Percentiles rank a stretch among this genome's conserved stretches.
These are phyloP conservation scores for Pseudogymnoascus sp. DNA, from an alignment of 2,329 filamentous ascomycete species.

Conservation along the genomic window DNA sequence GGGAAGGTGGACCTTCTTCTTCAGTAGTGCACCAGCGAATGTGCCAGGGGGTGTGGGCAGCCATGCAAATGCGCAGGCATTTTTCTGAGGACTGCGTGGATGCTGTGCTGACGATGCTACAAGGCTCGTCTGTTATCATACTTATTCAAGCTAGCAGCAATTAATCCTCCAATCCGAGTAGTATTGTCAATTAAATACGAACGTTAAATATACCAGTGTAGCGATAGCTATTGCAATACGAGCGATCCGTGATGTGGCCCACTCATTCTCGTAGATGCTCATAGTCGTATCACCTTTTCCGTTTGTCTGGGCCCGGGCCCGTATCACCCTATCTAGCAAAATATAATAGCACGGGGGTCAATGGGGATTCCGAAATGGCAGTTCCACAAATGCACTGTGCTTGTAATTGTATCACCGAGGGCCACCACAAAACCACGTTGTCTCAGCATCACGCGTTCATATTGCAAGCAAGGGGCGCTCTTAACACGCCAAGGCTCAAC, in stretches of 20 bases:
- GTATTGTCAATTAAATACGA: background rate
- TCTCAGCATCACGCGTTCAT: background rate
- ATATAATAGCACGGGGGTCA: no score
- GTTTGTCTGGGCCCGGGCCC: no score
- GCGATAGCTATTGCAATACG: background rate
- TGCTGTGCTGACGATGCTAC: background rate
- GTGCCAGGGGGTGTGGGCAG: slow-evolving; percentile 43
- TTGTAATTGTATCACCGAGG: no score
- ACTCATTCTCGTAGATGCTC: background rate
- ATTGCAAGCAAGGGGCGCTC: background rate
- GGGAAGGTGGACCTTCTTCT: slow-evolving; percentile 27
- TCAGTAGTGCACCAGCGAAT: slow-evolving; percentile 24
- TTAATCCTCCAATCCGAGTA: background rate
- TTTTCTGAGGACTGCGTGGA: slow-evolving; percentile 22
- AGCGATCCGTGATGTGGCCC: background rate
- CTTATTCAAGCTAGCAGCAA: background rate
- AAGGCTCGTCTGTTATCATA: background rate
- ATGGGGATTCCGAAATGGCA: no score
- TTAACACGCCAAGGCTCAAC: background rate
- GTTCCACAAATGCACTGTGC: no score
- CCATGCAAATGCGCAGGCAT: slow-evolving; percentile 41
- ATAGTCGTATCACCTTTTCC: no score
- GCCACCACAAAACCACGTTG: no score
- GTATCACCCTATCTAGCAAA: background rate
- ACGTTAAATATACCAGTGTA: background rate